phyloP scores from a whole-genome alignment of 306 rosid species.

The Fragaria iinumae region DNA sequence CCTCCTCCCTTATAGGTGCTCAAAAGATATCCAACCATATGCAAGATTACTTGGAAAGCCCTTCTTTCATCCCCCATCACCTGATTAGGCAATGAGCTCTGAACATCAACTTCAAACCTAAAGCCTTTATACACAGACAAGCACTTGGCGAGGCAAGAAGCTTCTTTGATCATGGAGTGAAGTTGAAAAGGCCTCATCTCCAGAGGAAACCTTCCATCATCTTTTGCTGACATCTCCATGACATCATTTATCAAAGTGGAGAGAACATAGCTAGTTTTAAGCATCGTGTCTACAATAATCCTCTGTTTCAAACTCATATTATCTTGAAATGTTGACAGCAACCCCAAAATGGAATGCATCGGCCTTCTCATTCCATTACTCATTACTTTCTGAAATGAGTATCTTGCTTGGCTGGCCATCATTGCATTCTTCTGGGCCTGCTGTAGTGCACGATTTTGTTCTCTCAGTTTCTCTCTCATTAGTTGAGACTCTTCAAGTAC shows the following conservation, averaged over 20 bases:
- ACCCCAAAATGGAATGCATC: constrained; percentile 66
- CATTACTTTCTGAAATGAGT: constrained; percentile 74
- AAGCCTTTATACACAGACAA: constrained; percentile 59
- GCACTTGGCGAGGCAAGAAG: constrained; percentile 68
- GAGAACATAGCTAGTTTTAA: constrained; percentile 61
- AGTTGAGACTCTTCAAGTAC: constrained; percentile 86
- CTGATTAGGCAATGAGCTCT: constrained; percentile 58
- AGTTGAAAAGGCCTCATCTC: constrained; percentile 61
- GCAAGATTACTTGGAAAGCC: constrained; percentile 74
- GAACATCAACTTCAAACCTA: constrained; percentile 54
- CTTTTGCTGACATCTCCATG: constrained; percentile 61
- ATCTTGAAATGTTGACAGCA: constrained; percentile 58
- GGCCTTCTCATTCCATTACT: constrained; percentile 80
- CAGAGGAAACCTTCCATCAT: constrained; percentile 45
- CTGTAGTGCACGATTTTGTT: constrained; percentile 66
- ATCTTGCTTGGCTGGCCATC: constrained; percentile 85
- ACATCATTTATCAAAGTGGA: constrained; percentile 66
- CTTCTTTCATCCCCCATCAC: constrained; percentile 75
- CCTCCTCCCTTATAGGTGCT: constrained; percentile 39
- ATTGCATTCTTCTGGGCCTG: constrained; percentile 65
- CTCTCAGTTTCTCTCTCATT: constrained; percentile 70
- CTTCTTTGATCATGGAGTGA: constrained; percentile 70
- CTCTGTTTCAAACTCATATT: constrained; percentile 44
- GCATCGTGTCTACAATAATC: constrained; percentile 62
- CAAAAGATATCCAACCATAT: constrained; percentile 62